These are phyloP conservation scores for Gleditsia sinensis DNA, from an alignment of 306 rosid species.

Conservation along the genomic window DNA sequence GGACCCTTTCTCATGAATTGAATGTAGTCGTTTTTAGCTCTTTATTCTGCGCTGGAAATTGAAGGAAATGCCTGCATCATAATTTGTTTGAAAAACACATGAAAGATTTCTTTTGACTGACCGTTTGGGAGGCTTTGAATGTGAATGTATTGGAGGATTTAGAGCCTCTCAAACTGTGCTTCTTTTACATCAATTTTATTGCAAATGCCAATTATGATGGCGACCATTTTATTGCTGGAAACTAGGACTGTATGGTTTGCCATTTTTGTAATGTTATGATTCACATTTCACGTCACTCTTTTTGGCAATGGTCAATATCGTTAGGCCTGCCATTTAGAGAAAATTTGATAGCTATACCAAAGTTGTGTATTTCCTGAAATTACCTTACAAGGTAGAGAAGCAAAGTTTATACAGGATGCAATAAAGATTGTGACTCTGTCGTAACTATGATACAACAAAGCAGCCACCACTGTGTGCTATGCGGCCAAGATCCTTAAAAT, in stretches of 20 bases:
- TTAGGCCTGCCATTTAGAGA: too few relatives aligned
- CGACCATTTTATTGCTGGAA: neutral
- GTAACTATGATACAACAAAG: constrained; percentile 66
- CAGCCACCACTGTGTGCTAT: constrained; percentile 78
- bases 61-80: neutral
- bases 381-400: neutral
- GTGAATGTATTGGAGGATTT: neutral
- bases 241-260: too few relatives aligned
- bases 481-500: constrained; percentile 66
- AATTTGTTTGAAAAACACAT: neutral
- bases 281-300: too few relatives aligned
- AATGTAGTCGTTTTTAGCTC: constrained; percentile 10
- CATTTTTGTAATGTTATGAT: too few relatives aligned
- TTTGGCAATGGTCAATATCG: too few relatives aligned
- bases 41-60: too few relatives aligned
- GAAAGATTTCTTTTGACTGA: neutral
- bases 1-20: constrained; percentile 26
- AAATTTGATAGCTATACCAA: too few relatives aligned
- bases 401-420: constrained; percentile 69
- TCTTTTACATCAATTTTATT: neutral
- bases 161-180: neutral
- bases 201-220: neutral
- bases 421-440: constrained; percentile 77
- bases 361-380: too few relatives aligned
- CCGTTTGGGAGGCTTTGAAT: neutral